phyloP scores from a whole-genome alignment of 2,329 filamentous ascomycete genomes.

The Neocucurbitaria cava region DNA sequence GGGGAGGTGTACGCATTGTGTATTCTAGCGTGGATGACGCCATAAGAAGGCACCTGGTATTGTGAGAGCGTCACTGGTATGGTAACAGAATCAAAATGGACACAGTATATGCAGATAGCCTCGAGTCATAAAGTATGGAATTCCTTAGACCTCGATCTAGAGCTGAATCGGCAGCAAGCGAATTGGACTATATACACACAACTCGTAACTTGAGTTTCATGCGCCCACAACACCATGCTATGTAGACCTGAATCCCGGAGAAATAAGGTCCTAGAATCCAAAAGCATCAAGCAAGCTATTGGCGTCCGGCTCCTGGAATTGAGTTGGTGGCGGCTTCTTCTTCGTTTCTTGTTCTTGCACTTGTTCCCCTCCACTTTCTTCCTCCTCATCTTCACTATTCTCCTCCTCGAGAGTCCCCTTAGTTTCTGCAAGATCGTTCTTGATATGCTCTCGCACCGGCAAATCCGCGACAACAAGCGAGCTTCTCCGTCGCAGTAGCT shows the following conservation, averaged over 20 bases:
- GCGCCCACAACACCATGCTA: slow-evolving; percentile 4
- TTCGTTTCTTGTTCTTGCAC: slow-evolving; percentile 34
- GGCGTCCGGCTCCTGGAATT: slow-evolving; percentile 91
- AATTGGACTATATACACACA: not conserved
- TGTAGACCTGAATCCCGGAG: not conserved
- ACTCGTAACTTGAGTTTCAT: not conserved
- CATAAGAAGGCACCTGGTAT: too few species aligned
- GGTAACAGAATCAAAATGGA: too few species aligned
- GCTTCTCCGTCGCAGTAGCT: slow-evolving; percentile 73
- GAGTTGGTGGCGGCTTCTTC: slow-evolving; percentile 69
- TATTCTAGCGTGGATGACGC: too few species aligned
- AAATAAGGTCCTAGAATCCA: slow-evolving; percentile 70
- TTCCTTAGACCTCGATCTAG: not conserved
- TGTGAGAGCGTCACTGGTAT: too few species aligned
- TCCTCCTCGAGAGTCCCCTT: slow-evolving; percentile 22
- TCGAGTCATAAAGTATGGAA: not conserved
- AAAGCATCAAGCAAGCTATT: slow-evolving; percentile 90
- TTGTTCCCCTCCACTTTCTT: slow-evolving; percentile 21
- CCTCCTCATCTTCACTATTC: slow-evolving; percentile 47
- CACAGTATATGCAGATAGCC: too few species aligned
- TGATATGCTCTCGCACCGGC: slow-evolving; percentile 50
- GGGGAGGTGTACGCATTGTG: too few species aligned
- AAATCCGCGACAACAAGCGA: slow-evolving; percentile 82
- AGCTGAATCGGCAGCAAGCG: not conserved
- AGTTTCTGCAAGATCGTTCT: slow-evolving; percentile 22